Evolutionary conservation across 306 rosid genomes (phyloP).

Genomic region (Alnus rubra): DNA sequence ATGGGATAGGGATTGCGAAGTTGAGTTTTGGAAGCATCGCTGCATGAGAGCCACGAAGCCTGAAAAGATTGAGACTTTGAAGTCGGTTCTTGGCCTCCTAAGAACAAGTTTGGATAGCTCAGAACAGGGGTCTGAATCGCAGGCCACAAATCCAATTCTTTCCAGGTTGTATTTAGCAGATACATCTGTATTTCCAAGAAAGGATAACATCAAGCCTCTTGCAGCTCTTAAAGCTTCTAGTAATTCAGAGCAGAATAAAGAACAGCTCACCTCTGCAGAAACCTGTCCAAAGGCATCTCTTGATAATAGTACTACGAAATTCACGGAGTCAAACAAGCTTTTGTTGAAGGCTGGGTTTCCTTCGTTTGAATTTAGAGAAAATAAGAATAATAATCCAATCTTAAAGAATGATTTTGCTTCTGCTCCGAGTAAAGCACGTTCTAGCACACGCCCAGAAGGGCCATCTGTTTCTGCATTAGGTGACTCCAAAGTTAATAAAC

Average conservation of each 20-base stretch:
- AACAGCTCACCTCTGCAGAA: slow-evolving; percentile 34
- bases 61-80: slow-evolving; percentile 84
- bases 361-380: slow-evolving; percentile 41
- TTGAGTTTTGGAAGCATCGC: slow-evolving; percentile 97
- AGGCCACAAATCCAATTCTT: slow-evolving; percentile 77
- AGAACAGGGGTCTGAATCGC: slow-evolving; percentile 51
- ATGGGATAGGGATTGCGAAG: slow-evolving; percentile 96
- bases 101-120: slow-evolving; percentile 52
- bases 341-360: slow-evolving; percentile 40
- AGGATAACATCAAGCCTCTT: slow-evolving; percentile 81
- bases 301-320: slow-evolving; percentile 34
- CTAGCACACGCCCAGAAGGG: slow-evolving; percentile 40
- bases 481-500: slow-evolving; percentile 45
- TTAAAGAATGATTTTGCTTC: slow-evolving; percentile 30
- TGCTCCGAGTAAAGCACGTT: slow-evolving; percentile 47
- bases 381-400: slow-evolving; percentile 40
- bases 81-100: slow-evolving; percentile 91
- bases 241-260: slow-evolving; percentile 55
- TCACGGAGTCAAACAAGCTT: slow-evolving; percentile 43
- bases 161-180: slow-evolving; percentile 92
- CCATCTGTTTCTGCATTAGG: slow-evolving; percentile 41
- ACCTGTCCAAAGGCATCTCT: slow-evolving; percentile 37
- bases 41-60: slow-evolving; percentile 75
- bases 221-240: slow-evolving; percentile 52
- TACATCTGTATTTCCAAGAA: slow-evolving; percentile 90